Evolutionary conservation across 768 basidiomycete species (phyloP), one percentile per base, ranked within the genome.

Genomic region (Macrolepiota dolichaula): DNA sequence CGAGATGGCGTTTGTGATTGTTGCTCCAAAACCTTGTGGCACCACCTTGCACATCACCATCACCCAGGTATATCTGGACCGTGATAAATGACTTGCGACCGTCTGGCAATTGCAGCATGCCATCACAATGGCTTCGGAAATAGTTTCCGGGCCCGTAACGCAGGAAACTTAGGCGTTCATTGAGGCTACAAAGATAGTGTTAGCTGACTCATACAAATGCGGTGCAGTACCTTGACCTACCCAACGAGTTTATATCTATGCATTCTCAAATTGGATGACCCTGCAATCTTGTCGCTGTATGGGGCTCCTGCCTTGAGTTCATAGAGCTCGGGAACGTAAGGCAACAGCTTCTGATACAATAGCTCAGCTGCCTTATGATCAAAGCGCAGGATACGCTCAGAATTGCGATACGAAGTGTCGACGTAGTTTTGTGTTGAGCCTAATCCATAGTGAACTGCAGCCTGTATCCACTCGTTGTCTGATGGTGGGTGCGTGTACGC

Each of bases 61-160:
- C 74, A 36, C 77, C 79, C 7, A 82, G 73, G 57, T 82, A 81
- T 7, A 82, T 69, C 57, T 79, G 79, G n/a, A 81, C 51, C 1
- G 79, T 82, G 2, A 78, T 74, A 13, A 74, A 71, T 0, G 76
- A 74, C 36, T 70, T 71, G 22, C 76, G 71, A 38, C 74, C 76
- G 50, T 78, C 76, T 0, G 74, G 74, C 6, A 77, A 70, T 29
- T 72, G 64, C 6, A 72, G 64, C 11, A 69, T 69, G 1, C 75
- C 76, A 61, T 81, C 80, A 47, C 73, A 74, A 58, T 81, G 78
- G 3, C 66, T 68, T 44, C 66, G 70, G 68, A 81, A 81, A 63
- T 73, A 80, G 52, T 79, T 69, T 0, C 80, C 79, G 19, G 73
- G 71, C 0, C 77, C 77, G 44, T 81, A 82, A 29, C 71, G 69